Base-by-base conservation (phyloP, 345 rosid species). In the Punica granatum region DNA sequence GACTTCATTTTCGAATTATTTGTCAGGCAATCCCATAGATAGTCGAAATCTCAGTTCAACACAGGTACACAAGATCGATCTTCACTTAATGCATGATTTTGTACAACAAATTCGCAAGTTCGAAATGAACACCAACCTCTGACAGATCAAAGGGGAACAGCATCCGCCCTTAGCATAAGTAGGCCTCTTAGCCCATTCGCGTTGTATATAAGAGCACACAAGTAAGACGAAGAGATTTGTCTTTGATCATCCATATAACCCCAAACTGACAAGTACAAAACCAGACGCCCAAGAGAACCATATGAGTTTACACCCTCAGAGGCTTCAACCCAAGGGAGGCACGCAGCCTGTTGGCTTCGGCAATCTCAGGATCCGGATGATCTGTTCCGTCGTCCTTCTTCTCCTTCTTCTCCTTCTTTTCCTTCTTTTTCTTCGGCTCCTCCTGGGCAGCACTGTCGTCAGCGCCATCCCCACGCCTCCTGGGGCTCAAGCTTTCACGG, bases 291-390 rank as follows among this genome's bases (percentile, higher is more conserved):
- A 9, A 8, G 31, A 25, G 26, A 63, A 26, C 65, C 25, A 21
- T 19, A n/a, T 6, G 11, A 5, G 36, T 14, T 51, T 67, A 75
- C 33, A 72, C 58, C 79, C 65, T 82, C 76, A 91, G 76, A 0
- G 95, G 96, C 79, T 88, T 86, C 80, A 89, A 35, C 49, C 96
- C 95, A 36, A 86, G 85, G 41, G 91, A 77, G 48, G 92, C 90
- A 35, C 95, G 85, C 25, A 91, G 63, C 82, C 74, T 89, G 72
- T 91, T 94, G 46, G 91, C 92, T 77, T 89, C 97, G 16, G 97
- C 99, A 78, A 89, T 89, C 78, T 86, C 93, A 5, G 96, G 97
- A 76, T 94, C 88, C 4, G 88, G 92, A 63, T 91, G 95, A 67
- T 91, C 85, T 0, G 92, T 91, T 26, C 96, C 98, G 41, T 89